A percentile compares a stretch with the other conserved stretches of the same genome.
These are phyloP conservation scores for Annulohypoxylon nitens DNA, from an alignment of 495 filamentous ascomycete genomes.

Conservation along the genomic window DNA sequence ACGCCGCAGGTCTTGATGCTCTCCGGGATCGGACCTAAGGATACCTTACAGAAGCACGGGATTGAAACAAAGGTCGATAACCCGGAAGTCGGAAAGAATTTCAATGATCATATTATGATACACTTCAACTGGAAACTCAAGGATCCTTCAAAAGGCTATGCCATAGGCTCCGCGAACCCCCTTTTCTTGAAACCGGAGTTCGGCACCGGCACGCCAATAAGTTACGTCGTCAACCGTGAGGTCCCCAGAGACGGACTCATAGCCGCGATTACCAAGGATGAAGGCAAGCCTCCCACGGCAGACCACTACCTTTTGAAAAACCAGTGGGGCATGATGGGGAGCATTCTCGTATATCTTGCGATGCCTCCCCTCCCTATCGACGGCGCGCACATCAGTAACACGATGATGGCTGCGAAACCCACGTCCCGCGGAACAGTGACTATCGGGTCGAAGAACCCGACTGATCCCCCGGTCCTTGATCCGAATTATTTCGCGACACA, in stretches of 20 bases:
- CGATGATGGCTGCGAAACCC: conserved; percentile 51
- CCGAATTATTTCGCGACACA: conserved; percentile 60
- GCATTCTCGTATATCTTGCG: conserved; percentile 26
- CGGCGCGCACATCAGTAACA: conserved; percentile 54
- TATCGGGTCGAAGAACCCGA: conserved; percentile 51
- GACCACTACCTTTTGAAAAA: conserved; percentile 34
- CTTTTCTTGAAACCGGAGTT: conserved; percentile 50
- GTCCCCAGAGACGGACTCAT: conserved; percentile 41
- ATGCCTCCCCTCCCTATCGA: conserved; percentile 49
- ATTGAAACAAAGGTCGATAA: conserved; percentile 62
- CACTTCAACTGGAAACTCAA: conserved; percentile 56
- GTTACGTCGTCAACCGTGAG: conserved; percentile 43
- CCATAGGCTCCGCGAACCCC: conserved; percentile 49
- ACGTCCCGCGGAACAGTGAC: conserved; percentile 61
- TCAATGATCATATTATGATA: conserved; percentile 61
- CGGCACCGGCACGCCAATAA: conserved; percentile 49
- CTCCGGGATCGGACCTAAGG: conserved; percentile 67
- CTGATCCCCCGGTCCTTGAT: conserved; percentile 54
- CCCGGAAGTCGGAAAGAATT: conserved; percentile 65
- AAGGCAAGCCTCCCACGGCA: conserved; percentile 27
- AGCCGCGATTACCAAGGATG: conserved; percentile 53
- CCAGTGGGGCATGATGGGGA: conserved; percentile 34
- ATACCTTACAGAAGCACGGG: conserved; percentile 58
- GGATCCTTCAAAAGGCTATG: conserved; percentile 53
- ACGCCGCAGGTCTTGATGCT: conserved; percentile 69